Conservation (phyloP, 2,329 filamentous ascomycete genomes). For the Emmonsia crescens region DNA sequence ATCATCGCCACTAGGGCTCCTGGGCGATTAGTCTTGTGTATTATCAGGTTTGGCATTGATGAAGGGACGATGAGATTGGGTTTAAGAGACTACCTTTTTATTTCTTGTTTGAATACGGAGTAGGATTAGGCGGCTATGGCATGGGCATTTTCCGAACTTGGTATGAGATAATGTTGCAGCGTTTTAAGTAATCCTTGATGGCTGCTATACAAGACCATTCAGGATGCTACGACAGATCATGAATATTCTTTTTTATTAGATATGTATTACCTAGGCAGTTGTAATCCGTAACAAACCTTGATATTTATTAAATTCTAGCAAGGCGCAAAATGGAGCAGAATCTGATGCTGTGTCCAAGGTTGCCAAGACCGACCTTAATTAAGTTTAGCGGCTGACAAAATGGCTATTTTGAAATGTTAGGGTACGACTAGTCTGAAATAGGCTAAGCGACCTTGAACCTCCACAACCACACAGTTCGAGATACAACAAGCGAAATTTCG, state of each 20-base stretch:
- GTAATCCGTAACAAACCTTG: background rate
- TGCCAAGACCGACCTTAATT: background rate
- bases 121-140: background rate
- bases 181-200: background rate
- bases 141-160: background rate
- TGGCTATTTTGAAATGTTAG: constrained; percentile 17
- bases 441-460: constrained; percentile 31
- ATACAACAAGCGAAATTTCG: constrained; percentile 13
- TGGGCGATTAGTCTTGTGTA: background rate
- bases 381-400: constrained; percentile 1
- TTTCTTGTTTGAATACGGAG: background rate
- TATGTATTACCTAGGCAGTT: background rate
- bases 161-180: background rate
- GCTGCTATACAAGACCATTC: background rate
- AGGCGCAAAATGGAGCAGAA: background rate
- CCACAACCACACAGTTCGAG: constrained; percentile 23
- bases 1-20: background rate
- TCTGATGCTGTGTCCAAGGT: background rate
- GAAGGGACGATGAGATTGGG: background rate
- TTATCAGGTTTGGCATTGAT: background rate
- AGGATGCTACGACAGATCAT: background rate
- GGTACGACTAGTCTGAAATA: constrained; percentile 31
- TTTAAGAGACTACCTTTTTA: background rate
- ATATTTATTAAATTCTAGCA: background rate
- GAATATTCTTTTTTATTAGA: background rate